Base-by-base conservation (phyloP, 108 stramenopile genomes). In the Skeletonema costatum region DNA sequence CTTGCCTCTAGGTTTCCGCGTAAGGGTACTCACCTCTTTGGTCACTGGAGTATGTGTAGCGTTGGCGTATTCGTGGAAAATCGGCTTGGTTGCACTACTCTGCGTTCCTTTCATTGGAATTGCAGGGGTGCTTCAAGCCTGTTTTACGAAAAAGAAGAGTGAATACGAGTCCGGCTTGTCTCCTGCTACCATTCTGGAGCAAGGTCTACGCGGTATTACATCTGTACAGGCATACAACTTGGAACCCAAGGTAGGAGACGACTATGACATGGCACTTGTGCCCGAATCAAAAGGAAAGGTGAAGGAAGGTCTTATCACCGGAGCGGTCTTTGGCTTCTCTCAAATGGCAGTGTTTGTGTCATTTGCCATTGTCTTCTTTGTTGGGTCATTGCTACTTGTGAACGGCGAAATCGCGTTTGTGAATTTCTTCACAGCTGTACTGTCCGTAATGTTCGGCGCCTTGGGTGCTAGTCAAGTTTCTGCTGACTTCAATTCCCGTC, bases 161-260 rank as follows among this genome's bases (percentile, higher is more conserved):
- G 42, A 31, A 32, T 25, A 44, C n/a, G 35, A 29, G 4, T 17
- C 48, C 2, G 82, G 77, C 3, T 64, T 60, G 10, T 78, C 77
- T 4, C 77, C 82, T 0, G 39, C 82, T 0, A 83, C 82, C 5
- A 78, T 83, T 8, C 61, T 83, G 68, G 82, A 83, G 41, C 74
- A 76, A 51, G 82, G 75, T 5, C 64, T 81, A 12, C 41, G 73
- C 17, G 73, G 75, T n/a, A 81, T 81, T 11, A 10, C 75, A 32
- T 60, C 88, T 14, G 80, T 81, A 11, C 87, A 87, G 51, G 82
- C 88, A 58, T 88, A 88, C 60, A 80, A 76, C 51, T 67, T 93
- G 25, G 81, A 89, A 32, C 33, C 21, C 10, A 77, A 82, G 39
- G 78, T 91, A 21, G 53, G 76, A 31, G 70, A 68, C 56, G 72